Percentiles rank a stretch among this genome's conserved stretches.
Conservation (phyloP, 345 rosid genomes). For the Salix caprea region DNA sequence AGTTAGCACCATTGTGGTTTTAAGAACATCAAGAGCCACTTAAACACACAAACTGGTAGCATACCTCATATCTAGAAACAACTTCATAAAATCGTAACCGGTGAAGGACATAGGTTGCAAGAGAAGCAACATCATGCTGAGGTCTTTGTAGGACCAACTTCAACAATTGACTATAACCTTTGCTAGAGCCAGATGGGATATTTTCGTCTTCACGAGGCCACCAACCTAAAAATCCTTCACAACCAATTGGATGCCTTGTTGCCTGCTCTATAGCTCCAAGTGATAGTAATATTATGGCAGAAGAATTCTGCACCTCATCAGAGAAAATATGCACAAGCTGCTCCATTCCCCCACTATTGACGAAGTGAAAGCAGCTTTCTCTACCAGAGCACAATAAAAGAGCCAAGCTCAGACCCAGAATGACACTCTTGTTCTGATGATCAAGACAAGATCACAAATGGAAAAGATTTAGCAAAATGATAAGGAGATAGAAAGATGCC, state of each 20-base stretch:
- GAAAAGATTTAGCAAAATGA: conserved; percentile 12
- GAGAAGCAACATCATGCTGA: conserved; percentile 77
- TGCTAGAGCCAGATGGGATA: conserved; percentile 67
- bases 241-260: conserved; percentile 81
- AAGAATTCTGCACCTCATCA: conserved; percentile 45
- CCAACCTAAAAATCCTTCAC: conserved; percentile 94
- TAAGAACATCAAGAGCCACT: background rate
- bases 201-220: conserved; percentile 89
- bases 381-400: conserved; percentile 75
- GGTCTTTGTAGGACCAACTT: conserved; percentile 75
- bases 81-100: conserved; percentile 90
- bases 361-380: conserved; percentile 94
- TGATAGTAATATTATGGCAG: conserved; percentile 46
- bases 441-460: conserved; percentile 22
- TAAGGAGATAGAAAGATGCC: background rate
- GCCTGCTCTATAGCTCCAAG: conserved; percentile 93
- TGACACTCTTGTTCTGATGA: conserved; percentile 62
- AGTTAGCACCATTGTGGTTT: conserved; percentile 1
- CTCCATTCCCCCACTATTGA: conserved; percentile 74
- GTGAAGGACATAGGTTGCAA: conserved; percentile 69
- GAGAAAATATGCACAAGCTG: conserved; percentile 55
- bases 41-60: conserved; percentile 11
- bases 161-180: conserved; percentile 71
- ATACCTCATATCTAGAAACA: conserved; percentile 88
- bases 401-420: conserved; percentile 65